Base-by-base conservation (phyloP, 2,329 filamentous ascomycete species). In the Bipolaris oryzae region DNA sequence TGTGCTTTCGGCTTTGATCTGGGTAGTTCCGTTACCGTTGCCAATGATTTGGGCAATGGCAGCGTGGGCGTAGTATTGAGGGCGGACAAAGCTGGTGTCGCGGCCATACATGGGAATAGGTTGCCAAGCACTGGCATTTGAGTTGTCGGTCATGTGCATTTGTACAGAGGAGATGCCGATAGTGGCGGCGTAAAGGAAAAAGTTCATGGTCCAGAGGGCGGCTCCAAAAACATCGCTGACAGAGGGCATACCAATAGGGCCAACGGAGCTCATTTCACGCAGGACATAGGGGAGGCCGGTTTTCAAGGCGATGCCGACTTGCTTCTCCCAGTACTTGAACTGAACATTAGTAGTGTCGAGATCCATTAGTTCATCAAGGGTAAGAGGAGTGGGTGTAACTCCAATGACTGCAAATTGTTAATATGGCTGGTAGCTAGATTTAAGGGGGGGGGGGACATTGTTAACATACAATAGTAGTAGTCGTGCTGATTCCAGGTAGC, bases 91-190 rank as follows among this genome's bases (percentile, higher is more conserved):
- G 1, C 79, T 76, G 1, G 79, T 78, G 23, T 71, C 68, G 5
- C 68, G 74, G 25, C 73, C 77, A 58, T 78, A 75, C 56, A 76
- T 69, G 16, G 69, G 47, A 35, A 79, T 72, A 15, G 81, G 81
- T 59, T 80, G 77, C 81, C 81, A 84, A 2, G 81, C 79, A 53
- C 77, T 77, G 6, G 80, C 79, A 61, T 80, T 80, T 57, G 80
- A 82, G 68, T 82, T 82, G 68, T 82, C 80, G 9, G 81, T 83
- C 81, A 83, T 82, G 74, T 84, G 81, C 75, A 83, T 79, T 58
- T 82, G 76, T 2, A 83, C 80, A 7, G 78, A 78, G 0, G 75
- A 71, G 49, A 83, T 77, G 57, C 80, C 80, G 38, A 82, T 74
- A 5, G 77, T 77, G 7, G 81, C 80, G 3, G 78, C 72, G 67